Conservation (phyloP, 2,329 filamentous ascomycete species). For the Aureobasidium leucospermi region DNA sequence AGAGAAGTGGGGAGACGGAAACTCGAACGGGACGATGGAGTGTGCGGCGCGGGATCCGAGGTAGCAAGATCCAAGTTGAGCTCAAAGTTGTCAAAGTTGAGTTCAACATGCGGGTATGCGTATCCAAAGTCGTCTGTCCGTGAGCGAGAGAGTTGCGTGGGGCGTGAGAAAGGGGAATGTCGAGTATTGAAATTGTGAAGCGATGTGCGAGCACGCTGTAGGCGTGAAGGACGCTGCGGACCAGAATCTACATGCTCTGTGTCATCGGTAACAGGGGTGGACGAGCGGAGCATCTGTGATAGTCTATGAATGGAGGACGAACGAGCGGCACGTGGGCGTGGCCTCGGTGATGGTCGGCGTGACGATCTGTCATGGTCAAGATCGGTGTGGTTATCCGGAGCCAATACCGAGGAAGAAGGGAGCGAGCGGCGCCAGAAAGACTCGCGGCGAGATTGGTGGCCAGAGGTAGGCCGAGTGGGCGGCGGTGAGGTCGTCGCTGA, state of each 20-base stretch:
- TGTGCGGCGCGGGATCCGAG: slow-evolving; percentile 15
- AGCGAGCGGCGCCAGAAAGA: slow-evolving; percentile 15
- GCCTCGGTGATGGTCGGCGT: background rate
- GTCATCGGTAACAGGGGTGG: slow-evolving; percentile 16
- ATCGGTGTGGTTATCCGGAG: background rate
- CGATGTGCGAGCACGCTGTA: slow-evolving; percentile 14
- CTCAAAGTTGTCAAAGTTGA: slow-evolving; percentile 29
- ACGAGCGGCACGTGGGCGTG: slow-evolving; percentile 20
- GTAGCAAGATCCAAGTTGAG: slow-evolving; percentile 30
- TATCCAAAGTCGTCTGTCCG: slow-evolving; percentile 11
- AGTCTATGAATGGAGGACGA: slow-evolving; percentile 25
- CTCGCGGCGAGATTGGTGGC: background rate
- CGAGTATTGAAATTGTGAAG: slow-evolving; percentile 4
- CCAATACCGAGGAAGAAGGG: slow-evolving; percentile 2
- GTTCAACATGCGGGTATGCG: slow-evolving; percentile 14
- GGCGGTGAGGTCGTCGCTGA: slow-evolving; percentile 8
- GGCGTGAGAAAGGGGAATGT: slow-evolving; percentile 5
- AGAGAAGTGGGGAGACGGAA: slow-evolving; percentile 19
- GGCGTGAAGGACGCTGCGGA: slow-evolving; percentile 18
- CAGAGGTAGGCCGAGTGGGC: slow-evolving; percentile 1
- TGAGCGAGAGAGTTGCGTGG: background rate
- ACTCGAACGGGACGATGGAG: slow-evolving; percentile 14
- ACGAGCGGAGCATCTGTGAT: slow-evolving; percentile 26
- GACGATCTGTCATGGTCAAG: background rate
- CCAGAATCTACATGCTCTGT: slow-evolving; percentile 2